Evolutionary conservation across 768 basidiomycete genomes (phyloP), one percentile per base, ranked within the genome.

Genomic region (Pleurotus citrinopileatus): DNA sequence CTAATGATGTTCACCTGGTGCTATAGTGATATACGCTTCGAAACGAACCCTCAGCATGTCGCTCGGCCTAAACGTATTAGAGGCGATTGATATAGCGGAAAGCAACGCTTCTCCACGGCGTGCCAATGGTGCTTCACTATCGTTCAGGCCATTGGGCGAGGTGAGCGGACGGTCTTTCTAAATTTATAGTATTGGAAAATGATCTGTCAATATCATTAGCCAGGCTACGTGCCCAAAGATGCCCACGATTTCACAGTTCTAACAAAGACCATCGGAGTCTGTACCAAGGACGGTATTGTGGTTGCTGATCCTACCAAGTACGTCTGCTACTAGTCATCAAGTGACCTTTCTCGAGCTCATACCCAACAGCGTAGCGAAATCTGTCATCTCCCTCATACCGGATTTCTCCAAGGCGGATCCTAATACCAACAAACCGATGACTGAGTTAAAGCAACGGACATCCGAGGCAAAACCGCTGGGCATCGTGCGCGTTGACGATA

Each of bases 281-380:
- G 83, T 58, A 82, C 84, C 0, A 78, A 79, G 28, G 80, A 81
- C 25, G 81, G 84, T 9, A 76, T 93, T 27, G 74, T 84, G 6
- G 81, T 91, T 37, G 71, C 82, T 7, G 82, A 87, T 60, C 87
- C 86, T 20, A 79, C 74, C 22, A 82, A 84, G 91, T 92, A 58
- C 45, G 83, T 68, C 12, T 26, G 19, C 9, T 12, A 20, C 17
- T 13, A 8, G 10, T 25, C 36, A 4, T 42, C 10, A 52, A 53
- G 53, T 43, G 20, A 9, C 25, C 26, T 29, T 9, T 27, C 15
- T 12, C 17, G 26, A 32, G 22, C 28, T 8, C 15, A 28, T 4
- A n/a, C n/a, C 23, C 12, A 47, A 23, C 26, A 82, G 81, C 61
- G 54, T 80, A 26, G 64, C 74, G 12, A 70, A 66, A 25, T 73